phyloP scores from a whole-genome alignment of 2,329 filamentous ascomycete species.

The Myriosclerotinia scirpicola region DNA sequence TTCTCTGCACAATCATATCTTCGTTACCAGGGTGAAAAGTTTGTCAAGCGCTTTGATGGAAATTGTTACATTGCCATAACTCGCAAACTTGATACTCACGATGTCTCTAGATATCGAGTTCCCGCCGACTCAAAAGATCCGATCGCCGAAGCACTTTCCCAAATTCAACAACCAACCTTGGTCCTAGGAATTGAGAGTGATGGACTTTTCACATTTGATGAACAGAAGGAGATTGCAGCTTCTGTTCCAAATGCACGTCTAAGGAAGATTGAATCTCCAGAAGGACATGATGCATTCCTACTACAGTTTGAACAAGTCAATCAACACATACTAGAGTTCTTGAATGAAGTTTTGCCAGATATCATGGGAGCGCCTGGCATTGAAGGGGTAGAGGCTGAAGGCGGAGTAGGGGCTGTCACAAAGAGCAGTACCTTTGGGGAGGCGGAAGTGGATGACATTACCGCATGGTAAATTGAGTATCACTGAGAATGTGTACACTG shows the following conservation, averaged over 20 bases:
- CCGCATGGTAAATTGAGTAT: slow-evolving; percentile 68
- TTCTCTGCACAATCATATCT: slow-evolving; percentile 98
- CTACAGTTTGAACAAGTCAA: slow-evolving; percentile 98
- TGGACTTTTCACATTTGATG: slow-evolving; percentile 93
- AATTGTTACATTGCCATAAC: slow-evolving; percentile 99
- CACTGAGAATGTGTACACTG: neutral
- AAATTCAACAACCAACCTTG: slow-evolving; percentile 85
- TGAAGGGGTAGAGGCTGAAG: slow-evolving; percentile 43
- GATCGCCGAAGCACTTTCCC: slow-evolving; percentile 71
- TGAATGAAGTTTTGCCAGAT: slow-evolving; percentile 79
- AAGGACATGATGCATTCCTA: slow-evolving; percentile 95
- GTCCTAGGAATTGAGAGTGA: slow-evolving; percentile 95
- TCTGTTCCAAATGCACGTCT: slow-evolving; percentile 76
- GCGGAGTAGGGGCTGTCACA: slow-evolving; percentile 61
- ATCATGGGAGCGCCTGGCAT: slow-evolving; percentile 71
- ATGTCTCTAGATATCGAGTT: slow-evolving; percentile 76
- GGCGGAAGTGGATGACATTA: slow-evolving; percentile 94
- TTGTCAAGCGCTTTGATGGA: slow-evolving; percentile 94
- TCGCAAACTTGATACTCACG: slow-evolving; percentile 94
- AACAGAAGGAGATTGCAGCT: slow-evolving; percentile 87
- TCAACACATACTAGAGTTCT: slow-evolving; percentile 76
- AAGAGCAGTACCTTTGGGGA: slow-evolving; percentile 95
- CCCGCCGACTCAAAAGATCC: slow-evolving; percentile 42
- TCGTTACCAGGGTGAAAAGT: slow-evolving; percentile 93
- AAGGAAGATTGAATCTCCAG: slow-evolving; percentile 86